phyloP scores from a whole-genome alignment of 352 stramenopile species.

The Globisporangium acanthophoron region DNA sequence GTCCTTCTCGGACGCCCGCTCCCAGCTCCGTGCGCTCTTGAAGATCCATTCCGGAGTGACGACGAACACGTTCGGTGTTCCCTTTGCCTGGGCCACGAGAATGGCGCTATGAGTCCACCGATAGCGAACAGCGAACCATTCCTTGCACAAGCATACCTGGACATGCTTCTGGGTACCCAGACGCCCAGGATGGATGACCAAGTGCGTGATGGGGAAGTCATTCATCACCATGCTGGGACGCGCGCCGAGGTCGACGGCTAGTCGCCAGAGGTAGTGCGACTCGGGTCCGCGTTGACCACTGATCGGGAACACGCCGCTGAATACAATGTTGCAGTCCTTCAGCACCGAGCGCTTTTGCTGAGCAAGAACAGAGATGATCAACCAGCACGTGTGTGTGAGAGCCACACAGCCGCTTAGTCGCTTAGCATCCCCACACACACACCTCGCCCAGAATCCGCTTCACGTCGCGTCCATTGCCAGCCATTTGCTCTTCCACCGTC shows the following conservation, averaged over 20 bases:
- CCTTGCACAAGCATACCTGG: slow-evolving; percentile 24
- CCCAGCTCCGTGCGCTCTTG: slow-evolving; percentile 71
- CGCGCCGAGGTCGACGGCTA: slow-evolving; percentile 64
- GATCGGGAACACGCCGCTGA: slow-evolving; percentile 78
- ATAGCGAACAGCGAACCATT: too few relatives aligned
- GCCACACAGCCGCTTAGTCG: not conserved
- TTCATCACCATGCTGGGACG: slow-evolving; percentile 61
- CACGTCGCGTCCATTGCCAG: slow-evolving; percentile 56
- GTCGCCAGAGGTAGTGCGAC: slow-evolving; percentile 71
- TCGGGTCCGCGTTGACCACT: slow-evolving; percentile 46
- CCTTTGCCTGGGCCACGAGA: slow-evolving; percentile 33
- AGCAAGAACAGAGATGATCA: not conserved
- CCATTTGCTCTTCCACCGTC: slow-evolving; percentile 65
- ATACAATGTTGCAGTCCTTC: slow-evolving; percentile 60
- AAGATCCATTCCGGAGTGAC: slow-evolving; percentile 80
- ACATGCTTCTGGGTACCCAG: slow-evolving; percentile 80
- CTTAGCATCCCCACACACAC: slow-evolving; percentile 1
- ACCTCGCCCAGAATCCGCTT: slow-evolving; percentile 66
- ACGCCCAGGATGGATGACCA: slow-evolving; percentile 76
- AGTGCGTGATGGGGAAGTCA: slow-evolving; percentile 74
- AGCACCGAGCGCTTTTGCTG: slow-evolving; percentile 72
- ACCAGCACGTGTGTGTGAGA: not conserved
- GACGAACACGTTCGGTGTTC: slow-evolving; percentile 48
- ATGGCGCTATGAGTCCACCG: too few relatives aligned
- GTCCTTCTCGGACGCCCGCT: slow-evolving; percentile 45